A percentile compares a stretch with the other conserved stretches of the same genome.
phyloP scores from a whole-genome alignment of 345 rosid species.

The Eucalyptus tenuipes region DNA sequence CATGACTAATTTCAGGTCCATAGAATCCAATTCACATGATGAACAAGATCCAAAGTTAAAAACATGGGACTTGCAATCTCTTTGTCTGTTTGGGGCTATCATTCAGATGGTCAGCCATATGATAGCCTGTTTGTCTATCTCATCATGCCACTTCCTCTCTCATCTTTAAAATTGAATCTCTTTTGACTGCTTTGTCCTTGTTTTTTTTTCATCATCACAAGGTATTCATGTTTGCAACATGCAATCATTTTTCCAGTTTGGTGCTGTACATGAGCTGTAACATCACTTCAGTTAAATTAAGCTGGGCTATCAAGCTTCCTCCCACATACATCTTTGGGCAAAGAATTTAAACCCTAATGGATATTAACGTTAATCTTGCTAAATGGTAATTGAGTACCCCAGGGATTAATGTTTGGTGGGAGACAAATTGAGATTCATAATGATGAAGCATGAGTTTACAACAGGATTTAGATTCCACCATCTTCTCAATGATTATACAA shows the following conservation, averaged over 20 bases:
- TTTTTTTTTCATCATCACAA: not conserved
- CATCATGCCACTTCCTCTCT: not conserved
- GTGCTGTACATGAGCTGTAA: not conserved
- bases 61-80: not conserved
- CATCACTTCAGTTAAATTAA: not conserved
- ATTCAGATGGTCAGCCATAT: not conserved
- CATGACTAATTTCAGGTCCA: not conserved
- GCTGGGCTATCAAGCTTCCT: not conserved
- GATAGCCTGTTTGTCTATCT: not conserved
- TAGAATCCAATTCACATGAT: constrained; percentile 10
- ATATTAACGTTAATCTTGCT: not conserved
- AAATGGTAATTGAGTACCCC: not conserved
- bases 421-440: constrained; percentile 4
- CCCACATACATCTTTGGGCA: not conserved
- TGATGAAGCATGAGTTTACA: constrained; percentile 9
- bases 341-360: not conserved
- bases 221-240: not conserved
- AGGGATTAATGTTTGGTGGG: not conserved
- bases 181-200: not conserved
- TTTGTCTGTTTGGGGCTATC: not conserved
- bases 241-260: not conserved
- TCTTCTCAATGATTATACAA: not conserved
- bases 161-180: not conserved
- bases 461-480: not conserved
- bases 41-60: not conserved